Evolutionary conservation across 129 eudicot species (phyloP).

Genomic region (Flaveria linearis): DNA sequence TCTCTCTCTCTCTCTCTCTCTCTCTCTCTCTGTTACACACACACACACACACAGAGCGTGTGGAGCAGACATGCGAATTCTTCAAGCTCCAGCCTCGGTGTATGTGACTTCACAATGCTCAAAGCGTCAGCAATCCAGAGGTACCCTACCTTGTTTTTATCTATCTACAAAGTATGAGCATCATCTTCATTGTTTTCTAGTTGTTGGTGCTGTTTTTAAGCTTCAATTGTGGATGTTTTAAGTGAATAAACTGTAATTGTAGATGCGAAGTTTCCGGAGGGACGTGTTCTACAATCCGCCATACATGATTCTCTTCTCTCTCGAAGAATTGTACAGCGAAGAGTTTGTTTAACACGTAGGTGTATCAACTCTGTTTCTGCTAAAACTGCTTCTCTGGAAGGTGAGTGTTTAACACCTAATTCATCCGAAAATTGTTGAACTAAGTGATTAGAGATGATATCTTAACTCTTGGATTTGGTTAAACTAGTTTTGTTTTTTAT

Average conservation of each 20-base stretch:
- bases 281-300: slow-evolving; percentile 31
- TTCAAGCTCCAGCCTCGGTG: slow-evolving; percentile 56
- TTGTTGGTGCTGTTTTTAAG: slow-evolving; percentile 3
- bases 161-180: slow-evolving; percentile 9
- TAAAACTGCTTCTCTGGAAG: slow-evolving; percentile 70
- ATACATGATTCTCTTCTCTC: slow-evolving; percentile 30
- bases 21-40: neutral
- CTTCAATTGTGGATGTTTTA: neutral
- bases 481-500: neutral
- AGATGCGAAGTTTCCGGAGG: slow-evolving; percentile 30
- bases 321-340: slow-evolving; percentile 34
- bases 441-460: neutral
- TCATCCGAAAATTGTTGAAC: neutral
- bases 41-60: neutral
- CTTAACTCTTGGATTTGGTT: neutral
- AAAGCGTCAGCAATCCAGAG: slow-evolving; percentile 37
- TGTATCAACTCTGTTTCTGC: slow-evolving; percentile 37
- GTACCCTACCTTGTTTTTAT: slow-evolving; percentile 13
- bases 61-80: slow-evolving; percentile 46
- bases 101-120: slow-evolving; percentile 49
- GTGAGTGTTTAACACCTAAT: slow-evolving; percentile 34
- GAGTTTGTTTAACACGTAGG: slow-evolving; percentile 31
- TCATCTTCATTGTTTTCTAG: neutral
- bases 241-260: neutral
- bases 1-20: neutral